Percentiles rank a stretch among this genome's conserved stretches.
Evolutionary conservation across 495 filamentous ascomycete species (phyloP).

Genomic region (Penicillium coffeae): DNA sequence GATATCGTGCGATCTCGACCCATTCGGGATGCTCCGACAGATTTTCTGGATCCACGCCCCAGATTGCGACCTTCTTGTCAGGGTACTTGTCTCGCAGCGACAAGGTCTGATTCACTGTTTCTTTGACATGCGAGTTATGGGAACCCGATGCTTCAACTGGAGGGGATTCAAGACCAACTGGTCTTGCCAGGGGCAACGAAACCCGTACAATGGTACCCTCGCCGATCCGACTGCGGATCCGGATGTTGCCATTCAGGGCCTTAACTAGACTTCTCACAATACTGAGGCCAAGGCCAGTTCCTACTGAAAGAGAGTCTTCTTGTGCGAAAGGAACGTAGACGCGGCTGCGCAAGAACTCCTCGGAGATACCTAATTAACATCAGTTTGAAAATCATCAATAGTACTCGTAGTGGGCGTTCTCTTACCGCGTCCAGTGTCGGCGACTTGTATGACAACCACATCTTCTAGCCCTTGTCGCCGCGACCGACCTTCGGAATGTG

Average conservation of each 20-base stretch:
- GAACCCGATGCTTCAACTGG: conserved; percentile 10
- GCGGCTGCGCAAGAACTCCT: conserved; percentile 65
- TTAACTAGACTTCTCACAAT: conserved; percentile 55
- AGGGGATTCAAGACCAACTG: conserved; percentile 28
- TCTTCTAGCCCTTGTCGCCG: conserved; percentile 34
- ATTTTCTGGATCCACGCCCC: conserved; percentile 19
- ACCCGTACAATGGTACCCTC: conserved; percentile 52
- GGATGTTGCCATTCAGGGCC: conserved; percentile 50
- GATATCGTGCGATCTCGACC: conserved; percentile 25
- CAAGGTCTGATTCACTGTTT: conserved; percentile 20
- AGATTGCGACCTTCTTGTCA: conserved; percentile 25
- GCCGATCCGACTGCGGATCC: conserved; percentile 46
- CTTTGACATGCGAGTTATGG: conserved; percentile 17
- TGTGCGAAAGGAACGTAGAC: conserved; percentile 74
- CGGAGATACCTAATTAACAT: conserved; percentile 54
- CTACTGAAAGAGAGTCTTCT: conserved; percentile 59
- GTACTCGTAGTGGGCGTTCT: too few relatives aligned
- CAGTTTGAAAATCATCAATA: not conserved
- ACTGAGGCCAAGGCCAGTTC: conserved; percentile 50
- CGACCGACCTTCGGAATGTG: conserved; percentile 30
- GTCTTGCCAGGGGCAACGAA: conserved; percentile 39
- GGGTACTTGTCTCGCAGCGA: conserved; percentile 27
- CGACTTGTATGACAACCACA: conserved; percentile 49
- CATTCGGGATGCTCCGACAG: conserved; percentile 13
- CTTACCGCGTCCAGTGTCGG: conserved; percentile 55